Base-by-base conservation (phyloP, 2,329 filamentous ascomycete species). In the Bipolaris victoriae region DNA sequence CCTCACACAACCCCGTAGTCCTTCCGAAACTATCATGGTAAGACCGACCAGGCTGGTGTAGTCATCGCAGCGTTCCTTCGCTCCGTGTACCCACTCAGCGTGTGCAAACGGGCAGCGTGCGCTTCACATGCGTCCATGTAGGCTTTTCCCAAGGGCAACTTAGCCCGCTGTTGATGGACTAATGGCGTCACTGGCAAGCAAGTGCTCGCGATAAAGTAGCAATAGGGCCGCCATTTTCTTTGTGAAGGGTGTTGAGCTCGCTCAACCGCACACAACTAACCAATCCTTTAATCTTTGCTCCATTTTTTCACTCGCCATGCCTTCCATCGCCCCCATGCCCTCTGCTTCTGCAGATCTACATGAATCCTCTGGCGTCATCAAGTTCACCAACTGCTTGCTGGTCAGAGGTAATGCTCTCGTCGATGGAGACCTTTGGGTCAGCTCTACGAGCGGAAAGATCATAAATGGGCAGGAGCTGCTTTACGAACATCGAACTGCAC, bases 381-480 rank as follows among this genome's bases (percentile, higher is more conserved):
- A 94, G 75, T 90, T 96, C 75, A 95, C 91, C 70, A 96, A 96
- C 79, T 96, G 92, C 74, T 87, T 89, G 49, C 80, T 96, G 24
- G 82, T 94, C 57, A 87, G 86, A 69, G 86, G 86, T 65, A 83
- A 88, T 63, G 71, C 81, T 18, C 82, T 97, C 24, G 83, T 96
- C 43, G 77, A 86, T 43, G 87, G 90, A 62, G 93, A 97, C 71
- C 84, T 97, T n/a, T 97, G 92, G 92, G 87, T 97, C 59, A 92
- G 90, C 75, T 90, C 91, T 0, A 73, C 83, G 15, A 91, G 88
- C 1, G 93, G 93, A 64, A 93, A 91, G 75, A 91, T 97, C 69
- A 81, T 97, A 46, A 84, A 88, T 65, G 91, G 83, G 53, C 85
- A 88, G 70, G 80, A 86, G 61, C 81, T 84, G 55, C 83, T 87